These are phyloP conservation scores for Bryum argenteum DNA, from an alignment of 225 moss, liverwort and hornwort species.

Conservation along the genomic window DNA sequence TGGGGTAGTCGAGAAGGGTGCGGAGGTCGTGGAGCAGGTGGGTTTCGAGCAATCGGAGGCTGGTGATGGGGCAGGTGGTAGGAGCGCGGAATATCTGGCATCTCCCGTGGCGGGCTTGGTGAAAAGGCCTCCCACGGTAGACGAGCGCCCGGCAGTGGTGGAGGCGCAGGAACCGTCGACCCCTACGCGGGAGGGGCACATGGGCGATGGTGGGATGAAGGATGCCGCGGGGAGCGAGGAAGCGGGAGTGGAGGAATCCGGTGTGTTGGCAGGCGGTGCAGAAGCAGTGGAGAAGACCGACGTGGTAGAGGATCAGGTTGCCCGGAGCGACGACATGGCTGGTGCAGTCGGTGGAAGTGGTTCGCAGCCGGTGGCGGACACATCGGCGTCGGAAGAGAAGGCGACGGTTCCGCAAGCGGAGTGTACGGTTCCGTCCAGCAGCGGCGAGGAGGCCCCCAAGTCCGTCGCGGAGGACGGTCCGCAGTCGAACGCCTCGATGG, in stretches of 20 bases:
- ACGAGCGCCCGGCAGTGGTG: not conserved
- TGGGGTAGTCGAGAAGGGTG: conserved; percentile 18
- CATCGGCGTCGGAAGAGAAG: conserved; percentile 22
- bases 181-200: conserved; percentile 13
- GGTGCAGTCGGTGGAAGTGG: conserved; percentile 15
- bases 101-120: conserved; percentile 13
- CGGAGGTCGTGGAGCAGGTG: conserved; percentile 28
- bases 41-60: conserved; percentile 18
- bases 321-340: conserved; percentile 13
- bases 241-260: conserved; percentile 23
- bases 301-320: conserved; percentile 24
- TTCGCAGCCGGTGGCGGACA: conserved; percentile 22
- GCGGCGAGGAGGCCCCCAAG: conserved; percentile 25
- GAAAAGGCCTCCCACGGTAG: conserved; percentile 16
- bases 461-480: conserved; percentile 18
- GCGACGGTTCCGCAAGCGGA: conserved; percentile 18
- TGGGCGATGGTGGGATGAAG: conserved; percentile 4
- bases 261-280: conserved; percentile 20
- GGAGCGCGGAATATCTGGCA: conserved; percentile 17
- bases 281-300: conserved; percentile 21
- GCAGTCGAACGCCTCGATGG: conserved; percentile 21
- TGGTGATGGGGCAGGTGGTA: conserved; percentile 5
- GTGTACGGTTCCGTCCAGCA: not conserved
- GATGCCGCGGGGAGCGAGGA: conserved; percentile 20
- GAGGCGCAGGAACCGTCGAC: conserved; percentile 14